A percentile compares a stretch with the other conserved stretches of the same genome.
Evolutionary conservation across 176 grass and related monocot species (phyloP).

Genomic region (Oropetium thomaeum): DNA sequence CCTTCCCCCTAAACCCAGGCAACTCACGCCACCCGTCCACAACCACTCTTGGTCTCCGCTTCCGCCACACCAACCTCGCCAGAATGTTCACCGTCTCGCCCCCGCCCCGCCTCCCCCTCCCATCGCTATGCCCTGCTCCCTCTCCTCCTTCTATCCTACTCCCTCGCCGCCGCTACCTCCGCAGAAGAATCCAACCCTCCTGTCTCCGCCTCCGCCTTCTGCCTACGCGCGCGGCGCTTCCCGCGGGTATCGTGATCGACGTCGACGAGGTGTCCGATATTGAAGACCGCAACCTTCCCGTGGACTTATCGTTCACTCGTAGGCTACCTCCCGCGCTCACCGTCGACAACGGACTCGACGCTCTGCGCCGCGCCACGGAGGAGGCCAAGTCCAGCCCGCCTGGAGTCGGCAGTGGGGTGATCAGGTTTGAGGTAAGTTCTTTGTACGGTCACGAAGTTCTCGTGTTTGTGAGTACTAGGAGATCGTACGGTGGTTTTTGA

Average conservation of each 20-base stretch:
- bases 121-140: not conserved
- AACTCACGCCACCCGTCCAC: not conserved
- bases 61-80: slow-evolving; percentile 19
- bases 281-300: slow-evolving; percentile 17
- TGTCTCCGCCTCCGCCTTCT: not conserved
- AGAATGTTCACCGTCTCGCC: slow-evolving; percentile 38
- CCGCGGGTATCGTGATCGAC: slow-evolving; percentile 43
- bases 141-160: not conserved
- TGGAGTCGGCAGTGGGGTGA: slow-evolving; percentile 35
- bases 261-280: slow-evolving; percentile 22
- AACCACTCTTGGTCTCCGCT: slow-evolving; percentile 22
- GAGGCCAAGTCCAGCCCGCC: slow-evolving; percentile 43
- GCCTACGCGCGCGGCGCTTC: not conserved
- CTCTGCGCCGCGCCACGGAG: slow-evolving; percentile 30
- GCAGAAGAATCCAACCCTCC: not conserved
- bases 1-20: slow-evolving; percentile 6
- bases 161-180: not conserved
- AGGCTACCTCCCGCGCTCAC: slow-evolving; percentile 47
- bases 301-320: slow-evolving; percentile 39
- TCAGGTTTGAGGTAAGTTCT: slow-evolving; percentile 48
- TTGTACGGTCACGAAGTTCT: not conserved
- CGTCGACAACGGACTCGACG: slow-evolving; percentile 34
- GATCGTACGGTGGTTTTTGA: not conserved
- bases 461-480: too few relatives aligned
- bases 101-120: not conserved